phyloP scores from a whole-genome alignment of 164 flowering plant species.

The Piper betle region DNA sequence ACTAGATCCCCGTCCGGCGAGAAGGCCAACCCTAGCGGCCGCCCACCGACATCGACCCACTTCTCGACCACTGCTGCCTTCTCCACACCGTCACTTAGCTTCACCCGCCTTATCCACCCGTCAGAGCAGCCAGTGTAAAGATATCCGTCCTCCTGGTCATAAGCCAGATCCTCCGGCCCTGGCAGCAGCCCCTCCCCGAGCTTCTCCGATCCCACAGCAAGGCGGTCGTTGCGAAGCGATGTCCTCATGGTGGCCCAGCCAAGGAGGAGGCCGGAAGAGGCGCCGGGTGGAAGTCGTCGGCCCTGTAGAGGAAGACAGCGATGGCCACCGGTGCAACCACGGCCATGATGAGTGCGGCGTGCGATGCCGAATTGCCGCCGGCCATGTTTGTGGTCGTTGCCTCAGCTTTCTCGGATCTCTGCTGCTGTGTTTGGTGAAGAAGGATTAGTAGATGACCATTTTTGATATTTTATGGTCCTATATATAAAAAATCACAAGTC shows the following conservation, averaged over 20 bases:
- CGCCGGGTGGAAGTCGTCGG: conserved; percentile 49
- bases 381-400: not conserved
- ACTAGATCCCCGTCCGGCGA: conserved; percentile 27
- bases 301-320: conserved; percentile 22
- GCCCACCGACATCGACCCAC: conserved; percentile 55
- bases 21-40: conserved; percentile 58
- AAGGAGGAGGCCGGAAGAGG: conserved; percentile 26
- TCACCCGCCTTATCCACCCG: conserved; percentile 74
- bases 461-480: too few relatives aligned
- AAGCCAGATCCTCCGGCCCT: conserved; percentile 70
- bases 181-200: conserved; percentile 35
- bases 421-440: not conserved
- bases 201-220: conserved; percentile 26
- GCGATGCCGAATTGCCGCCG: not conserved
- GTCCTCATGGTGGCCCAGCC: conserved; percentile 10
- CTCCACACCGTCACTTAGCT: conserved; percentile 21
- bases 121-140: conserved; percentile 58
- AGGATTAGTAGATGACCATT: too few relatives aligned
- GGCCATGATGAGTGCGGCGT: not conserved
- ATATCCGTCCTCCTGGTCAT: conserved; percentile 25
- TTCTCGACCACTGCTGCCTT: conserved; percentile 24
- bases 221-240: conserved; percentile 18
- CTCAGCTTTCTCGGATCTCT: too few relatives aligned
- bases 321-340: conserved; percentile 13
- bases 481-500: too few relatives aligned